These are phyloP conservation scores for Aspergillus glaucus DNA, from an alignment of 2,329 filamentous ascomycete species.

Conservation along the genomic window DNA sequence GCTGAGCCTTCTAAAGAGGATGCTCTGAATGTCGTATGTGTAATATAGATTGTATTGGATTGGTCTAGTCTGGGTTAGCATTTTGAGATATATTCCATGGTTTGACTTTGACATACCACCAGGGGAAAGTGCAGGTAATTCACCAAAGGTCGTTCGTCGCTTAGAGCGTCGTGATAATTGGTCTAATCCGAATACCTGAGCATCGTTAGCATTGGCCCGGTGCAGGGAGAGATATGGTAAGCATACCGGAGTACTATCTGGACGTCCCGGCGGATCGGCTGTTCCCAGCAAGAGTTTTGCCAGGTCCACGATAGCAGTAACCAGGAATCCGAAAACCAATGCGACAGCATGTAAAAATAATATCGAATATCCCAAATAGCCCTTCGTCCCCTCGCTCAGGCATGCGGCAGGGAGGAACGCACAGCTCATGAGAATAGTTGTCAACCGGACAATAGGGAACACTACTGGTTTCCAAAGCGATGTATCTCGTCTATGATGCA, in stretches of 20 bases:
- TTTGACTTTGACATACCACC: too few species aligned
- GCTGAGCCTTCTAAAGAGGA: not conserved
- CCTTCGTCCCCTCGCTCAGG: not conserved
- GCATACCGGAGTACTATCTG: not conserved
- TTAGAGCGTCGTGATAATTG: not conserved
- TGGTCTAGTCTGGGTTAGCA: too few species aligned
- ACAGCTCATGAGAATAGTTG: not conserved
- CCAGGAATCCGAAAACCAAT: not conserved
- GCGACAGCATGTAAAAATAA: not conserved
- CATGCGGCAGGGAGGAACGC: not conserved
- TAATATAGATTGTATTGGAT: not conserved
- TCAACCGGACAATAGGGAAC: not conserved
- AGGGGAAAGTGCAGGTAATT: too few species aligned
- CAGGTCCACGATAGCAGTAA: not conserved
- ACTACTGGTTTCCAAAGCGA: not conserved
- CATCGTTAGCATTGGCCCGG: too few species aligned
- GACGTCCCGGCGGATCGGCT: not conserved
- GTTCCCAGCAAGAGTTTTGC: not conserved
- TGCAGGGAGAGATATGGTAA: too few species aligned
- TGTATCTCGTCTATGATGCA: not conserved
- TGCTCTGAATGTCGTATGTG: not conserved
- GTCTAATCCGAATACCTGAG: not conserved
- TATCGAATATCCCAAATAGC: not conserved
- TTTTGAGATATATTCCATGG: too few species aligned
- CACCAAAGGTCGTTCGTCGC: not conserved